Base-by-base conservation (phyloP, 2,329 filamentous ascomycete species). In the Leptodontidium sp. region DNA sequence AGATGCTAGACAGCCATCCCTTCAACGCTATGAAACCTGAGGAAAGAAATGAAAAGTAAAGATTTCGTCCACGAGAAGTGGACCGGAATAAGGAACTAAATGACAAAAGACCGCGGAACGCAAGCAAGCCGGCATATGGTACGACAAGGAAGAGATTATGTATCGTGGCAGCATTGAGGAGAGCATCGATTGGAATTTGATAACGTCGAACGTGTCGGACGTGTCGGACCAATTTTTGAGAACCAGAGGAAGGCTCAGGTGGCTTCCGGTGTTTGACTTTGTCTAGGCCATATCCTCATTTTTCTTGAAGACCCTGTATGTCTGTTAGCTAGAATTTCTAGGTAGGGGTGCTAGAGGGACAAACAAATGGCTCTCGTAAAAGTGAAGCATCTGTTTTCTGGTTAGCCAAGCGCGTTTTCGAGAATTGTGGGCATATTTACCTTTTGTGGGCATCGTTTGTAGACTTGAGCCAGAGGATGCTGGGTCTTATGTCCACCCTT, bases 401-500 rank as follows among this genome's bases (percentile, higher is more conserved):
- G 61, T 74, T 67, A 73, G 70, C 49, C 35, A 59, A 45, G 47
- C 17, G 21, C 58, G 35, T 5, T n/a, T 47, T 24, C 59, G 15
- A 21, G 4, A 58, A 50, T 35, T 26, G 1, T 4, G 14, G 35
- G 21, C 1, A 6, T 53, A 65, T 81, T 66, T 78, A 91, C 91
- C 85, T 90, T 92, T 77, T 95, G 92, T 0, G 93, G 93, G 73
- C 91, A 94, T 74, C 93, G 90, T 75, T 89, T 86, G 75, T 94
- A 92, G 8, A 94, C 85, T 15, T 90, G 84, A 24, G 84, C 79
- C 17, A 92, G 88, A 11, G 88, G 85, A 75, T 95, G 92, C 76
- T 92, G 89, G 0, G 91, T 92, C 82, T 93, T 94, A 59, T 87
- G 83, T 9, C 88, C 89, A 69, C 91, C 89, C 74, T 89, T 90